phyloP scores from a whole-genome alignment of 495 filamentous ascomycete genomes.

The Cenococcum geophilum region DNA sequence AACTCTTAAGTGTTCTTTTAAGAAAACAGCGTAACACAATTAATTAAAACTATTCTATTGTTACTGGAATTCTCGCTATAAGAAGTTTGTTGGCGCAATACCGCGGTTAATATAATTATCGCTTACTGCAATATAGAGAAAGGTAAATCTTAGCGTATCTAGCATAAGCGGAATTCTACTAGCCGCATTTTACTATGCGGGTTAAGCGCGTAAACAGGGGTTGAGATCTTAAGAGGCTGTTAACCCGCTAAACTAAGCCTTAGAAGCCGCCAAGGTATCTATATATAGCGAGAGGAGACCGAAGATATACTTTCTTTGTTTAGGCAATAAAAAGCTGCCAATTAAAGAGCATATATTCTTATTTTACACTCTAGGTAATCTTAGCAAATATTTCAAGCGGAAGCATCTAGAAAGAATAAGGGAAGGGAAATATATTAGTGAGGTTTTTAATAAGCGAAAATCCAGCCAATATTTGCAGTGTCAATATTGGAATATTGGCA shows the following conservation, averaged over 20 bases:
- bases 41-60: not conserved
- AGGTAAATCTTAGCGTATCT: not conserved
- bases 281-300: slow-evolving; percentile 33
- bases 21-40: not conserved
- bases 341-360: slow-evolving; percentile 32
- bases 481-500: too few species aligned
- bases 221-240: not conserved
- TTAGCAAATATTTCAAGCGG: slow-evolving; percentile 43
- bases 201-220: not conserved
- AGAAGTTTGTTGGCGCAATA: slow-evolving; percentile 1
- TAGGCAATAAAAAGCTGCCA: too few species aligned
- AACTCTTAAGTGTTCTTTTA: not conserved
- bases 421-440: slow-evolving; percentile 24
- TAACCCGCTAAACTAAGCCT: slow-evolving; percentile 1
- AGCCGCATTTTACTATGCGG: too few species aligned
- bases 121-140: not conserved
- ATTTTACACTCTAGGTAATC: slow-evolving; percentile 25
- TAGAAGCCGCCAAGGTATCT: slow-evolving; percentile 30
- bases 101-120: not conserved
- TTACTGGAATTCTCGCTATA: not conserved
- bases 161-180: too few species aligned
- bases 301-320: too few species aligned
- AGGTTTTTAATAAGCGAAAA: too few species aligned
- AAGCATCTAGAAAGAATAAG: slow-evolving; percentile 38
- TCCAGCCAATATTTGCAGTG: too few species aligned